These are phyloP conservation scores for Pseudoperonospora humuli DNA, from an alignment of 352 stramenopile genomes.

Conservation along the genomic window DNA sequence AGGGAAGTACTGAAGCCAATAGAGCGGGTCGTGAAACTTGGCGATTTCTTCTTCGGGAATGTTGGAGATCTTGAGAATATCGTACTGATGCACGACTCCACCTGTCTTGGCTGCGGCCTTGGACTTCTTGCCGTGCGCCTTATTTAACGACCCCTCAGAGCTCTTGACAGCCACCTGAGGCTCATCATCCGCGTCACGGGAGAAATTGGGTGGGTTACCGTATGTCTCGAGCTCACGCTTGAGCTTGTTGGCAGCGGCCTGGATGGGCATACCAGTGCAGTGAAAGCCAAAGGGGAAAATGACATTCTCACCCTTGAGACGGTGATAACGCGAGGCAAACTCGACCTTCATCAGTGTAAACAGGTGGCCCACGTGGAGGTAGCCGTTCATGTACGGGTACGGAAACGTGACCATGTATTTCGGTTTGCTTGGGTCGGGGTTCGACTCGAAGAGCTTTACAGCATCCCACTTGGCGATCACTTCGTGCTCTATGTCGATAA, in stretches of 20 bases:
- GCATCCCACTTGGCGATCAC: conserved; percentile 87
- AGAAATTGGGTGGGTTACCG: conserved; percentile 92
- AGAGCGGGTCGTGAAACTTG: conserved; percentile 94
- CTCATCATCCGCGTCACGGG: conserved; percentile 8
- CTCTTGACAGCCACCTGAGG: conserved; percentile 39
- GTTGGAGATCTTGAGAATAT: conserved; percentile 95
- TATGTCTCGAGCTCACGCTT: conserved; percentile 95
- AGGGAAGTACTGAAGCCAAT: conserved; percentile 99
- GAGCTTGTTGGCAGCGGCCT: conserved; percentile 98
- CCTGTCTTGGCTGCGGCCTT: conserved; percentile 98
- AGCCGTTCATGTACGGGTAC: conserved; percentile 99
- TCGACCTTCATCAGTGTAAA: conserved; percentile 99
- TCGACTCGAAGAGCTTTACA: conserved; percentile 87
- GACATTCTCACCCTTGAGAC: conserved; percentile 97
- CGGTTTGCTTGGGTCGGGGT: conserved; percentile 62
- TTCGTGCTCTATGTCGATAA: conserved; percentile 88
- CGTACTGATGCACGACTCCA: conserved; percentile 95
- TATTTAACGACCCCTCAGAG: conserved; percentile 72
- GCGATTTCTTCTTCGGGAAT: conserved; percentile 92
- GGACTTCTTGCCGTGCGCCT: conserved; percentile 95
- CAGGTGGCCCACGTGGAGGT: conserved; percentile 95
- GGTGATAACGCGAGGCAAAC: conserved; percentile 89
- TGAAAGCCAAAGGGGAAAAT: conserved; percentile 99
- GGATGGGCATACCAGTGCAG: conserved; percentile 99
- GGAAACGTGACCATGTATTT: conserved; percentile 99